Evolutionary conservation across 2,329 filamentous ascomycete species (phyloP).

Genomic region (Zasmidium cellare): DNA sequence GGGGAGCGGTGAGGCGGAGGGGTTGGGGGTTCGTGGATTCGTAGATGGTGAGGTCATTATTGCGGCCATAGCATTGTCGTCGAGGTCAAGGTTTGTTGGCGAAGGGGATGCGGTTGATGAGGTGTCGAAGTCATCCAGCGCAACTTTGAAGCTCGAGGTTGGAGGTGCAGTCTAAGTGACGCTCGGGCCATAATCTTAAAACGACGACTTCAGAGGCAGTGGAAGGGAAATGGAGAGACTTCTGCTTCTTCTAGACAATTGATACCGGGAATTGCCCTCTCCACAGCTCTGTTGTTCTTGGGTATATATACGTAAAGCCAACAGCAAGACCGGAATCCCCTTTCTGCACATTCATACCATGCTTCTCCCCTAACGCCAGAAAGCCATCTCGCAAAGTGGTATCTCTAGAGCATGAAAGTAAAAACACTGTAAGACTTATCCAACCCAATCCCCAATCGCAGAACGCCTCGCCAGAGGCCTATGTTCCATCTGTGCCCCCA

Average conservation of each 20-base stretch:
- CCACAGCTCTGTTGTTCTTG: too few species aligned
- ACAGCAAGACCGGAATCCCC: too few species aligned
- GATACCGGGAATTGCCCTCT: too few species aligned
- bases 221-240: too few species aligned
- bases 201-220: too few species aligned
- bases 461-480: too few species aligned
- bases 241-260: too few species aligned
- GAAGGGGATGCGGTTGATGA: background rate
- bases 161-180: background rate
- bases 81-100: background rate
- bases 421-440: background rate
- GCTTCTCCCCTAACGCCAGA: background rate
- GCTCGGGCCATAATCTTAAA: too few species aligned
- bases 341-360: background rate
- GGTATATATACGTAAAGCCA: too few species aligned
- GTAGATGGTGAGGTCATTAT: conserved; percentile 19
- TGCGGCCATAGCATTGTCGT: conserved; percentile 19
- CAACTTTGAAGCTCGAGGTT: background rate
- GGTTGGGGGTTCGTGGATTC: conserved; percentile 18
- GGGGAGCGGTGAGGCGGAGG: conserved; percentile 72
- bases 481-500: too few species aligned
- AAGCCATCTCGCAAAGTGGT: conserved; percentile 3
- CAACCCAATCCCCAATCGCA: background rate
- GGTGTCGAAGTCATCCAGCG: background rate
- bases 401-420: conserved; percentile 7